Evolutionary conservation across 1,139 yeast genomes (phyloP).

Genomic region (Wickerhamomyces sp.): DNA sequence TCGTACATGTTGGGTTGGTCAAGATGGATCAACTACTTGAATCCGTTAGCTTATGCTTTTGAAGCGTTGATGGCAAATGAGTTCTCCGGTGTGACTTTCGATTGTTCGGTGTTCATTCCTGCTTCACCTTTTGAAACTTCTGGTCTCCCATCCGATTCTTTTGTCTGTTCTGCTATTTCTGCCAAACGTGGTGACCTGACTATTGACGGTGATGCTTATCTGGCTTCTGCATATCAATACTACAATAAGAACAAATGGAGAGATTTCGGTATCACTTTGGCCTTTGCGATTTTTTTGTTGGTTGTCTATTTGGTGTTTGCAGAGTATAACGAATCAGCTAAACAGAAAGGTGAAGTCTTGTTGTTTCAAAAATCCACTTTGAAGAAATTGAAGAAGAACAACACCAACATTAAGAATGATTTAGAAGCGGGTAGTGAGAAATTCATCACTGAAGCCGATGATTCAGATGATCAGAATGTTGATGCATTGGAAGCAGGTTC

Average conservation of each 20-base stretch:
- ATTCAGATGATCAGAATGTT: constrained; percentile 12
- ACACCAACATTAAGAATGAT: constrained; percentile 15
- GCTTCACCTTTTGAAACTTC: constrained; percentile 18
- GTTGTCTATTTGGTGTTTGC: constrained; percentile 41
- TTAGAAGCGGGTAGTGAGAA: constrained; percentile 22
- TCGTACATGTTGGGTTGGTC: constrained; percentile 72
- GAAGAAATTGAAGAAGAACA: constrained; percentile 28
- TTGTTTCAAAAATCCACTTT: constrained; percentile 52
- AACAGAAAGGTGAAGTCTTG: constrained; percentile 79
- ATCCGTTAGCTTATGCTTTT: constrained; percentile 66
- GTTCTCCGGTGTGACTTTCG: constrained; percentile 35
- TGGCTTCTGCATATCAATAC: constrained; percentile 52
- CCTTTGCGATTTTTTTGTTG: constrained; percentile 30
- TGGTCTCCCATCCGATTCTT: constrained; percentile 40
- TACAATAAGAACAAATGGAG: constrained; percentile 53
- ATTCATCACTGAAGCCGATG: constrained; percentile 15
- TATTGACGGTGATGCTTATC: constrained; percentile 57
- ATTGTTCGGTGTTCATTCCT: constrained; percentile 48
- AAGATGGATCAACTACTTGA: constrained; percentile 69
- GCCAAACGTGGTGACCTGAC: constrained; percentile 47
- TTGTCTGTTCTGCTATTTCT: constrained; percentile 62
- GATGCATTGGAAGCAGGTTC: constrained; percentile 25
- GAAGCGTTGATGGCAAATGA: constrained; percentile 60
- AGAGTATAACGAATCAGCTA: constrained; percentile 66
- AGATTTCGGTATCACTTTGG: constrained; percentile 42